Percentiles rank a stretch among this genome's conserved stretches.
These are phyloP conservation scores for Oidiodendron maius DNA, from an alignment of 495 filamentous ascomycete species.

Conservation along the genomic window DNA sequence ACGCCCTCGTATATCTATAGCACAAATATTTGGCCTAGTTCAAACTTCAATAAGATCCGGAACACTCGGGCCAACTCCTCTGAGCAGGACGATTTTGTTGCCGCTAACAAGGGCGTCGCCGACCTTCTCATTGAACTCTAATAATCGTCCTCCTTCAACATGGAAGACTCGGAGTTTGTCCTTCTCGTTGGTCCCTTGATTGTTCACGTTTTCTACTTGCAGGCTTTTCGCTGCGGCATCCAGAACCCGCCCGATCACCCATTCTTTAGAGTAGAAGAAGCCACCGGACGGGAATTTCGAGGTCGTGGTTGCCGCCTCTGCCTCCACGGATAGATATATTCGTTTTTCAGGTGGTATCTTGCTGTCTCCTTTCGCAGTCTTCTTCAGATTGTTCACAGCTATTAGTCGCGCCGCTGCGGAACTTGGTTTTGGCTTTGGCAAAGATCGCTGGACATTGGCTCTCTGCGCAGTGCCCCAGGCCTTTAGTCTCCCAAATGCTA, in stretches of 20 bases:
- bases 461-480: constrained; percentile 63
- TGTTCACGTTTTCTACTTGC: constrained; percentile 84
- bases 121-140: constrained; percentile 81
- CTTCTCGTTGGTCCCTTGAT: constrained; percentile 69
- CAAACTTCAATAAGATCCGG: constrained; percentile 37
- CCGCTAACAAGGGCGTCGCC: constrained; percentile 66
- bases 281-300: constrained; percentile 69
- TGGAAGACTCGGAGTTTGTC: constrained; percentile 81
- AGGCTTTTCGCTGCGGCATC: constrained; percentile 80
- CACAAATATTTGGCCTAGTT: no score
- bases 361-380: constrained; percentile 80
- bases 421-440: constrained; percentile 55
- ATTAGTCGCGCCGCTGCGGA: constrained; percentile 51
- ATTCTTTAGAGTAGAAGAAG: constrained; percentile 80
- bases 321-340: constrained; percentile 81
- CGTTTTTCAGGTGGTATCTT: constrained; percentile 72
- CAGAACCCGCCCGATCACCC: constrained; percentile 81
- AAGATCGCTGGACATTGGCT: constrained; percentile 36
- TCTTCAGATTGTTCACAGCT: constrained; percentile 71
- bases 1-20: no score
- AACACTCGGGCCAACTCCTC: constrained; percentile 67
- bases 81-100: constrained; percentile 81
- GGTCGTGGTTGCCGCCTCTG: constrained; percentile 70
- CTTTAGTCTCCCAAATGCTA: constrained; percentile 57
- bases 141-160: constrained; percentile 77